Conservation (phyloP, 345 rosid species). For the Eucalyptus virginea region DNA sequence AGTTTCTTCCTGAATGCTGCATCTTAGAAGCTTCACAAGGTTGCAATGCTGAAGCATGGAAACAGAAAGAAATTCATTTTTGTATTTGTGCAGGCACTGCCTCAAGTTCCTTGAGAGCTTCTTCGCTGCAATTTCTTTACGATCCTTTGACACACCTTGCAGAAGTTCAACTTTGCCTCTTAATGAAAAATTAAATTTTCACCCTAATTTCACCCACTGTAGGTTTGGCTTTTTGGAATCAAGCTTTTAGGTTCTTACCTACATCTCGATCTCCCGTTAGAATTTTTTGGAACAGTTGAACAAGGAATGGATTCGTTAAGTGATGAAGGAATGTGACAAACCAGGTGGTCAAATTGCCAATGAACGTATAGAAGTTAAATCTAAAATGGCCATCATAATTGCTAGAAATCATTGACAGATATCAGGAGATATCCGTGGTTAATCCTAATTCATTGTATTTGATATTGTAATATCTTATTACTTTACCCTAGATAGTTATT, state of each 20-base stretch:
- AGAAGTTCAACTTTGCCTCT: not conserved
- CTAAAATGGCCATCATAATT: not conserved
- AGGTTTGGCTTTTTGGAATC: not conserved
- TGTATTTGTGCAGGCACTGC: constrained; percentile 23
- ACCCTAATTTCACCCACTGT: not conserved
- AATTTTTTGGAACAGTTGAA: not conserved
- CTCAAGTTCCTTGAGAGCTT: constrained; percentile 19
- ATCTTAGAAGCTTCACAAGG: constrained; percentile 25
- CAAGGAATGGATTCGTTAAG: not conserved
- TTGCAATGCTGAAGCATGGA: constrained; percentile 38
- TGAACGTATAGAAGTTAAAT: not conserved
- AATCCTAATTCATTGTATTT: too few species aligned
- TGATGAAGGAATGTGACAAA: not conserved
- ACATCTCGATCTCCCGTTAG: not conserved
- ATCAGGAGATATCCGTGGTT: too few species aligned
- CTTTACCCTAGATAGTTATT: too few species aligned
- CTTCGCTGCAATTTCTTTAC: constrained; percentile 38
- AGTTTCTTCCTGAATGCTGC: constrained; percentile 1
- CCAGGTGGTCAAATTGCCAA: not conserved
- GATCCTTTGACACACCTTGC: constrained; percentile 16
- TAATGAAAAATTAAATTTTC: not conserved
- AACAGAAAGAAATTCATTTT: constrained; percentile 18
- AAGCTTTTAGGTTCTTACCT: not conserved
- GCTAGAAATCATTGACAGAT: too few species aligned
- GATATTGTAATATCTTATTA: too few species aligned